A percentile compares a stretch with the other conserved stretches of the same genome.
Conservation (phyloP, 805 yeast species). For the Nadsonia fulvescens region DNA sequence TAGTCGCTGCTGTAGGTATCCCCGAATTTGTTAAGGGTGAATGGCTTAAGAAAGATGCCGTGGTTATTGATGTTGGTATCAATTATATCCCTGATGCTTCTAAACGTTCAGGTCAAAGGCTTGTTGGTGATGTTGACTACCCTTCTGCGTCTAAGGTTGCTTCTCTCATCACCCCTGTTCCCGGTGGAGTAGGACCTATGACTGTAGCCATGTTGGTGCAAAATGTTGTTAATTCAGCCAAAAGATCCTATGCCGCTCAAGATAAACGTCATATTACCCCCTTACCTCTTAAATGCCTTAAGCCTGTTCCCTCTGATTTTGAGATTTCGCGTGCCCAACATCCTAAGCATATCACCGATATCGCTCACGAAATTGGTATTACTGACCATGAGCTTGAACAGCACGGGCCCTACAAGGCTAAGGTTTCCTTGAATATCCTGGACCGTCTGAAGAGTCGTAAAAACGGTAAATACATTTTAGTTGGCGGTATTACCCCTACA, state of each 20-base stretch:
- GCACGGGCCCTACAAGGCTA: conserved; percentile 80
- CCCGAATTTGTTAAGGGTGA: conserved; percentile 75
- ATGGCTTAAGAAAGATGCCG: conserved; percentile 70
- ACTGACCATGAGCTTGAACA: conserved; percentile 65
- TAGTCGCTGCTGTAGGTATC: conserved; percentile 81
- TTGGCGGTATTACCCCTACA: conserved; percentile 96
- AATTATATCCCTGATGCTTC: conserved; percentile 65
- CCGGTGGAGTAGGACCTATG: conserved; percentile 99
- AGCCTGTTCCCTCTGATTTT: conserved; percentile 81
- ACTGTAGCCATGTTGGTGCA: conserved; percentile 89
- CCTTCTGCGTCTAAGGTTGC: conserved; percentile 46
- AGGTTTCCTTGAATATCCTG: conserved; percentile 51
- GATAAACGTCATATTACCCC: conserved; percentile 30
- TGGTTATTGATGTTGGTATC: conserved; percentile 89
- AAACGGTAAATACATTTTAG: conserved; percentile 77
- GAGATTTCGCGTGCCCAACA: conserved; percentile 76
- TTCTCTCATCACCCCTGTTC: conserved; percentile 78
- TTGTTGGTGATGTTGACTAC: conserved; percentile 93
- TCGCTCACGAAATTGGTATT: conserved; percentile 75
- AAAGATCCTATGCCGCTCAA: conserved; percentile 24
- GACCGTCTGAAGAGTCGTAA: conserved; percentile 46
- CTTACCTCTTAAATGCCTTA: conserved; percentile 31
- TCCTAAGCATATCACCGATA: conserved; percentile 61
- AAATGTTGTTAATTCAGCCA: conserved; percentile 69
- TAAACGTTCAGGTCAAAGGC: conserved; percentile 57